These are phyloP conservation scores for Salix exigua DNA, from an alignment of 345 rosid genomes.

Conservation along the genomic window DNA sequence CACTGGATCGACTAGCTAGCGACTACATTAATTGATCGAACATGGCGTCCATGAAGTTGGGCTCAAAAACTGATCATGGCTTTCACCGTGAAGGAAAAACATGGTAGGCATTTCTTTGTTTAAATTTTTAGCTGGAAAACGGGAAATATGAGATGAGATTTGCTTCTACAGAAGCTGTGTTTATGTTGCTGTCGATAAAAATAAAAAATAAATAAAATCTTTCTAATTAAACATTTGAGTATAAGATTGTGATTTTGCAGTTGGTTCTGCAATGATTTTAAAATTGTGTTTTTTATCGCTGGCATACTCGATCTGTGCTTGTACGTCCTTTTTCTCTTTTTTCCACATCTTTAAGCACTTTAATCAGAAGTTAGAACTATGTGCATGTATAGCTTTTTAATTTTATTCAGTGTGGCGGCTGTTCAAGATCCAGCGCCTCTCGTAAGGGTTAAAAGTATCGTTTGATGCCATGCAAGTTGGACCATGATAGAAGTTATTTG, in stretches of 20 bases:
- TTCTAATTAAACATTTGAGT: background rate
- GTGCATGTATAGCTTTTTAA: no score
- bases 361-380: no score
- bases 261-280: background rate
- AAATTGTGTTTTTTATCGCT: background rate
- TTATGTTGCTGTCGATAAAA: background rate
- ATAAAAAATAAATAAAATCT: background rate
- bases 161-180: background rate
- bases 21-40: background rate
- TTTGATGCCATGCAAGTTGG: no score
- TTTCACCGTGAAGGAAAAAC: conserved; percentile 66
- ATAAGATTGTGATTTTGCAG: background rate
- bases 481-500: background rate
- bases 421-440: no score
- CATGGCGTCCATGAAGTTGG: conserved; percentile 87
- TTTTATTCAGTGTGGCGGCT: no score
- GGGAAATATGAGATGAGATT: background rate
- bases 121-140: background rate
- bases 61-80: conserved; percentile 72
- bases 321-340: no score
- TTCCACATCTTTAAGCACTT: no score
- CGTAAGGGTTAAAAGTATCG: no score
- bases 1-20: background rate
- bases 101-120: conserved; percentile 34
- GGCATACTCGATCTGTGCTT: no score